phyloP scores from a whole-genome alignment of 352 stramenopile species.

The Globisporangium lucens region DNA sequence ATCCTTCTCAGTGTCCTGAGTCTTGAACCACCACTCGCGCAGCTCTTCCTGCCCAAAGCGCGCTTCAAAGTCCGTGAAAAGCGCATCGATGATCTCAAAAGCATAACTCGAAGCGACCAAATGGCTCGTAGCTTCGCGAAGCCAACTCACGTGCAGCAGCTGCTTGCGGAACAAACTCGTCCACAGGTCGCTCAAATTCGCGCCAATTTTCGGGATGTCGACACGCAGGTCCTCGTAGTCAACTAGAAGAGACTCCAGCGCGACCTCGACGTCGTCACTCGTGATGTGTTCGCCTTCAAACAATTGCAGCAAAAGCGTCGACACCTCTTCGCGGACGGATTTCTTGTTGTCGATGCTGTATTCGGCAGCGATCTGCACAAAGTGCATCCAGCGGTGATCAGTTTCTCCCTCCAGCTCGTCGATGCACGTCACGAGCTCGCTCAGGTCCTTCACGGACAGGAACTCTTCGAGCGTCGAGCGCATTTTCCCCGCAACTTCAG shows the following conservation, averaged over 20 bases:
- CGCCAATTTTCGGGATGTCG: conserved; percentile 62
- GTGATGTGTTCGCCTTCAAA: conserved; percentile 37
- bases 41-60: conserved; percentile 33
- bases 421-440: conserved; percentile 73
- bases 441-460: conserved; percentile 66
- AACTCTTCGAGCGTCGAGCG: conserved; percentile 77
- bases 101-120: conserved; percentile 36
- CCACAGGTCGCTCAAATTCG: conserved; percentile 60
- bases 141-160: conserved; percentile 44
- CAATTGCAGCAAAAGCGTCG: conserved; percentile 42
- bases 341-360: conserved; percentile 56
- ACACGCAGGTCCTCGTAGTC: conserved; percentile 77
- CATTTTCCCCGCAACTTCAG: conserved; percentile 62
- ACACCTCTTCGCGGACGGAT: conserved; percentile 40
- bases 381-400: conserved; percentile 57
- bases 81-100: conserved; percentile 44
- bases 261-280: conserved; percentile 48
- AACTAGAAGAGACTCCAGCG: conserved; percentile 49
- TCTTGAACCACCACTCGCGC: conserved; percentile 49
- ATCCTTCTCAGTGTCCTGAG: conserved; percentile 23
- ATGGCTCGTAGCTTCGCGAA: conserved; percentile 21
- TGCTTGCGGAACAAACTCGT: conserved; percentile 55
- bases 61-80: conserved; percentile 36
- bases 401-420: conserved; percentile 43
- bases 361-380: conserved; percentile 48